phyloP scores from a whole-genome alignment of 1,139 yeast species.

The Lodderomyces elongisporus region DNA sequence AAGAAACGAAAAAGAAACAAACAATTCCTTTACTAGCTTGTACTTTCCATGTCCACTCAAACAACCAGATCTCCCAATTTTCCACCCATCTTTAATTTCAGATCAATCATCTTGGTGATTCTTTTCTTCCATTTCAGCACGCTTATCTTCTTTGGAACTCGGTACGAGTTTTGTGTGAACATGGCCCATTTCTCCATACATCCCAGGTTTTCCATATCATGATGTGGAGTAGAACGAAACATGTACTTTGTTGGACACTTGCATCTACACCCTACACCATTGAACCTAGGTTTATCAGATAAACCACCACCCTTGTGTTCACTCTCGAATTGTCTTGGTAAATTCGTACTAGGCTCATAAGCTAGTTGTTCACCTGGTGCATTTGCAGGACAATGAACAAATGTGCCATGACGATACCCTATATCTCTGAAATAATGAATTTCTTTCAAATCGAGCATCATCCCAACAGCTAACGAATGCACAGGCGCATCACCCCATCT shows the following conservation, averaged over 20 bases:
- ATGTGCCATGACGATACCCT: slow-evolving; percentile 75
- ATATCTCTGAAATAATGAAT: slow-evolving; percentile 87
- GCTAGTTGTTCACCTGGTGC: slow-evolving; percentile 42
- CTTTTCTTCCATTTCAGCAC: slow-evolving; percentile 28
- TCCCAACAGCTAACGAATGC: slow-evolving; percentile 77
- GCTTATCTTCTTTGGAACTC: too few relatives aligned
- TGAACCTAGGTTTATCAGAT: slow-evolving; percentile 39
- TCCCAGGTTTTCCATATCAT: slow-evolving; percentile 45
- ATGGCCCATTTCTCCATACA: slow-evolving; percentile 58
- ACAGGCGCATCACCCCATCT: slow-evolving; percentile 97
- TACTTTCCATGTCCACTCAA: too few relatives aligned
- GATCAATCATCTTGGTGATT: slow-evolving; percentile 19
- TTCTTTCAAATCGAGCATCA: slow-evolving; percentile 61
- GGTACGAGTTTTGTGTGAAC: slow-evolving; percentile 32
- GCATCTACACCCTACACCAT: slow-evolving; percentile 85
- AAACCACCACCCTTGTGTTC: slow-evolving; percentile 11
- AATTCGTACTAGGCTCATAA: slow-evolving; percentile 22
- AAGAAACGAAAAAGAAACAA: too few relatives aligned
- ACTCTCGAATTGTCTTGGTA: not conserved
- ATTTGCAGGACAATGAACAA: slow-evolving; percentile 82
- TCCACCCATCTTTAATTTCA: slow-evolving; percentile 5
- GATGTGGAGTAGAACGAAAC: too few relatives aligned
- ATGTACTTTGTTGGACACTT: slow-evolving; percentile 54
- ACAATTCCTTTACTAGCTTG: too few relatives aligned
- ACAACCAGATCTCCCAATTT: slow-evolving; percentile 3